Percentiles rank a stretch among this genome's conserved stretches.
Evolutionary conservation across 2,329 filamentous ascomycete genomes (phyloP).

Genomic region (Pseudogymnoascus destructans): DNA sequence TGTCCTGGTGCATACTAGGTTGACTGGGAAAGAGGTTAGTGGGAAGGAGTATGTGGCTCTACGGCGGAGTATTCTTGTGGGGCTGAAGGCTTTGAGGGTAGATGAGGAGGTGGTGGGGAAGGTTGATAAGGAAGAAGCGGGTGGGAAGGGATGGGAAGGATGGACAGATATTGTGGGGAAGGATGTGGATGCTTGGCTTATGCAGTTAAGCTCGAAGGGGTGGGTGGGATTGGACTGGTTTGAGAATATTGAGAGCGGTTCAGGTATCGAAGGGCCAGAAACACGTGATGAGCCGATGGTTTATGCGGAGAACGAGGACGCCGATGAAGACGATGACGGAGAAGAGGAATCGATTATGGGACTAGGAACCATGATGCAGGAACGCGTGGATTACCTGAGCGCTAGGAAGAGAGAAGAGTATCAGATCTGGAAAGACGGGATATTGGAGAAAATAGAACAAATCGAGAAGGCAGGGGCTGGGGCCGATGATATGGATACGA

Average conservation of each 20-base stretch:
- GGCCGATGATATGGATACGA: slow-evolving; percentile 11
- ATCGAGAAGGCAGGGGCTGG: slow-evolving; percentile 26
- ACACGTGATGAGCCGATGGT: slow-evolving; percentile 11
- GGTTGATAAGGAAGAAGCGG: slow-evolving; percentile 30
- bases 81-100: slow-evolving; percentile 29
- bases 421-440: slow-evolving; percentile 46
- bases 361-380: slow-evolving; percentile 56
- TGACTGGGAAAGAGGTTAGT: slow-evolving; percentile 27
- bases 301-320: slow-evolving; percentile 23
- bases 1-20: slow-evolving; percentile 43
- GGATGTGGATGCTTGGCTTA: slow-evolving; percentile 50
- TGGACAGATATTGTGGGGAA: slow-evolving; percentile 37
- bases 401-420: slow-evolving; percentile 49
- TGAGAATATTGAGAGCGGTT: slow-evolving; percentile 36
- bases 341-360: slow-evolving; percentile 17
- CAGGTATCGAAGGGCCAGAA: slow-evolving; percentile 12
- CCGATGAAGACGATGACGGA: slow-evolving; percentile 26
- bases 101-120: slow-evolving; percentile 32
- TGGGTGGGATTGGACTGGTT: slow-evolving; percentile 46
- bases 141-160: slow-evolving; percentile 39
- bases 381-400: slow-evolving; percentile 58
- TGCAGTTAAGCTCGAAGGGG: slow-evolving; percentile 36
- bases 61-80: slow-evolving; percentile 35
- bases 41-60: slow-evolving; percentile 34
- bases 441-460: slow-evolving; percentile 42